A percentile compares a stretch with the other conserved stretches of the same genome.
These are phyloP conservation scores for Penicillium concentricum DNA, from an alignment of 2,329 filamentous ascomycete genomes.

Conservation along the genomic window DNA sequence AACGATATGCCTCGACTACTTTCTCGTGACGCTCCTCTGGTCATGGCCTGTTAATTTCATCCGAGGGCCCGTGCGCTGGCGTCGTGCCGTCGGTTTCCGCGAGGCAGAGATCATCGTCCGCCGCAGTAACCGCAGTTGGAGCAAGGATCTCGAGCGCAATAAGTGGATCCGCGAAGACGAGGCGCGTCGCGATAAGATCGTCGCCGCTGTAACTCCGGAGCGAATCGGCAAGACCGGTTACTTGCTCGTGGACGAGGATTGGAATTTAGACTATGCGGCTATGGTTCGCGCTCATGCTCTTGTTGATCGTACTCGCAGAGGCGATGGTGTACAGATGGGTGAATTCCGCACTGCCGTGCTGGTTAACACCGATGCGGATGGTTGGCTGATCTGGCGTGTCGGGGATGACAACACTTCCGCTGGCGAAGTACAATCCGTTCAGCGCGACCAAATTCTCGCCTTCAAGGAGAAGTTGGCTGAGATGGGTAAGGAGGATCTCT, in stretches of 20 bases:
- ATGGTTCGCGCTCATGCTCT: constrained; percentile 74
- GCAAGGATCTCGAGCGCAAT: constrained; percentile 54
- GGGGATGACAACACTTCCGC: constrained; percentile 55
- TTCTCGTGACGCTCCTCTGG: constrained; percentile 66
- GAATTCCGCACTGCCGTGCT: constrained; percentile 71
- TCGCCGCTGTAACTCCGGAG: constrained; percentile 66
- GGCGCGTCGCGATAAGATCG: constrained; percentile 56
- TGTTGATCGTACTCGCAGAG: constrained; percentile 52
- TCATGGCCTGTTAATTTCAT: constrained; percentile 74
- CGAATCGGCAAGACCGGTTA: constrained; percentile 81
- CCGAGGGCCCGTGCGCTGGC: constrained; percentile 68
- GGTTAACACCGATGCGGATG: constrained; percentile 64
- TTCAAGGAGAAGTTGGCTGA: constrained; percentile 74
- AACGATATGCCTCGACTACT: constrained; percentile 72
- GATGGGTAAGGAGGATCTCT: constrained; percentile 82
- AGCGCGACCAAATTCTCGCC: constrained; percentile 67
- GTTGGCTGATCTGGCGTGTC: constrained; percentile 66
- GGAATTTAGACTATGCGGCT: constrained; percentile 80
- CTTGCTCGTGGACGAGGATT: constrained; percentile 77
- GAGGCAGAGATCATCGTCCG: constrained; percentile 78
- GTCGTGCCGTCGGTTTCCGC: constrained; percentile 72
- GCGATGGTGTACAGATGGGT: constrained; percentile 51
- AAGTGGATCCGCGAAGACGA: constrained; percentile 52
- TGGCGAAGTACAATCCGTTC: constrained; percentile 36
- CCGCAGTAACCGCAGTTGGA: constrained; percentile 69